phyloP scores from a whole-genome alignment of 805 yeast species.

The Ascoidea asiatica region DNA sequence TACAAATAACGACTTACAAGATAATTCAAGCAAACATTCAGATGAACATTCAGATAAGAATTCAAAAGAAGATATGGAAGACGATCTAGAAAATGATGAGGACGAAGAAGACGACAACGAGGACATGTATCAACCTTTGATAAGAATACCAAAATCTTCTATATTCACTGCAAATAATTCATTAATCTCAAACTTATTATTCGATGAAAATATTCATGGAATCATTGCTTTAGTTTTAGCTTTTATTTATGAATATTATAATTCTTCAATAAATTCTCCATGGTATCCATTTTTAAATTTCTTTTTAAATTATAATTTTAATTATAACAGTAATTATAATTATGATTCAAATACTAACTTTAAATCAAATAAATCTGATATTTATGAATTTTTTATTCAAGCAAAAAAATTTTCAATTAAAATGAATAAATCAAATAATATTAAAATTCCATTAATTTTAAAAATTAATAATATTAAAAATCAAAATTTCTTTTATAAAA shows the following conservation, averaged over 20 bases:
- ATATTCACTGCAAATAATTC: conserved; percentile 47
- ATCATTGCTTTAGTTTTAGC: conserved; percentile 55
- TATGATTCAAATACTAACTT: not conserved
- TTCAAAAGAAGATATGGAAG: not conserved
- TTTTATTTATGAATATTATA: conserved; percentile 51
- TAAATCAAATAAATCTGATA: not conserved
- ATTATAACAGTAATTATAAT: not conserved
- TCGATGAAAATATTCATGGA: conserved; percentile 48
- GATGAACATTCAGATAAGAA: conserved; percentile 15
- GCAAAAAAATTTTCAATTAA: not conserved
- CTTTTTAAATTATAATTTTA: too few species aligned
- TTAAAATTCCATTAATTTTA: not conserved
- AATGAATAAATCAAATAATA: conserved; percentile 3
- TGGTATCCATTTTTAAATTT: conserved; percentile 51
- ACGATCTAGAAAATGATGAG: not conserved
- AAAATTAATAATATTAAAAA: too few species aligned
- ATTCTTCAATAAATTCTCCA: conserved; percentile 52
- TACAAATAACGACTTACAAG: conserved; percentile 1
- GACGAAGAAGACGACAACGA: not conserved
- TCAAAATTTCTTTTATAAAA: not conserved
- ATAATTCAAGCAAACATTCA: conserved; percentile 1
- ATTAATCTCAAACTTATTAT: conserved; percentile 49
- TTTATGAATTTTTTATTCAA: not conserved
- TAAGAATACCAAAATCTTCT: conserved; percentile 49
- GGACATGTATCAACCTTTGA: conserved; percentile 20